Evolutionary conservation across 805 yeast genomes (phyloP).

Genomic region (Lipomyces oligophaga): DNA sequence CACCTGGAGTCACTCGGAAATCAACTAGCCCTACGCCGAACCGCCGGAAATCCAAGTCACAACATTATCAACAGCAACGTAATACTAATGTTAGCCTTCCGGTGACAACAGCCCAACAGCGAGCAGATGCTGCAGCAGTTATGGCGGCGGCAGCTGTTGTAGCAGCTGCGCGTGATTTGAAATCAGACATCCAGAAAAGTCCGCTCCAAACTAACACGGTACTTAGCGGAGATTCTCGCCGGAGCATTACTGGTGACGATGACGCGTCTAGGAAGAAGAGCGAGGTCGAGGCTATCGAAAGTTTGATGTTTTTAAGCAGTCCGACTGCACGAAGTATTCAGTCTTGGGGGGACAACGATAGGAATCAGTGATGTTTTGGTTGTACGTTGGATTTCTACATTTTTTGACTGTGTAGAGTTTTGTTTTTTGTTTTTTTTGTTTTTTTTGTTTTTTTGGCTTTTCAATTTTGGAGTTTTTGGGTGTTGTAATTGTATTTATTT

Average conservation of each 20-base stretch:
- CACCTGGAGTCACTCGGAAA: conserved; percentile 14
- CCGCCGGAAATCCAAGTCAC: background rate
- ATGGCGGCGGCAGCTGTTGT: conserved; percentile 13
- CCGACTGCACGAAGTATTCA: conserved; percentile 20
- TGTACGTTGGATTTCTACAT: background rate
- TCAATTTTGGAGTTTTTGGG: background rate
- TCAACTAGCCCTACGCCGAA: conserved; percentile 19
- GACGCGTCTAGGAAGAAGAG: conserved; percentile 11
- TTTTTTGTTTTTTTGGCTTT: background rate
- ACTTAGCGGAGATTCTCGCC: background rate
- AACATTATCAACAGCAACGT: background rate
- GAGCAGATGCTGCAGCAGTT: conserved; percentile 12
- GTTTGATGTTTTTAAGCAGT: conserved; percentile 26
- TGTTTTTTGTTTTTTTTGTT: background rate
- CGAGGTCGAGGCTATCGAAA: conserved; percentile 28
- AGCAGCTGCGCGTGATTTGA: conserved; percentile 1
- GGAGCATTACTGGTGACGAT: background rate
- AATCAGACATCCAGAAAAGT: background rate
- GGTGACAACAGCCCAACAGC: conserved; percentile 1
- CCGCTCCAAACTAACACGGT: too few relatives aligned
- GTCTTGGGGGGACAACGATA: conserved; percentile 14
- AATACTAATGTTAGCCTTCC: background rate
- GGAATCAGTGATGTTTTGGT: background rate
- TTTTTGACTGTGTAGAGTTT: background rate
- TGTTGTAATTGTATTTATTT: background rate